Evolutionary conservation across 2,329 filamentous ascomycete species (phyloP), one percentile per base, ranked within the genome.

Genomic region (Aspergillus udagawae): DNA sequence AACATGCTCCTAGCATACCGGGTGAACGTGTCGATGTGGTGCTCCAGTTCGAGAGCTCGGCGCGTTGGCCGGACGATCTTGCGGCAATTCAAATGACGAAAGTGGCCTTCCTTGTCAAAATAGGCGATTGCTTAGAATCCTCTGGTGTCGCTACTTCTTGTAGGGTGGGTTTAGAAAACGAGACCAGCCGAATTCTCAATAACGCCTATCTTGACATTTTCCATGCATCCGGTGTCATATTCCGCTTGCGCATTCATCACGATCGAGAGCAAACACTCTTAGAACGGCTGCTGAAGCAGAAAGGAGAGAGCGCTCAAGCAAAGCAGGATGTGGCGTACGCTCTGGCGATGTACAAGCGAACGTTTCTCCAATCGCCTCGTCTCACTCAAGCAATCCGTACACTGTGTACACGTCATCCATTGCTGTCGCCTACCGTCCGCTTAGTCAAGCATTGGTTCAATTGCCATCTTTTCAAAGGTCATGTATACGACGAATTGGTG

Each of bases 51-150:
- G 94, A 99, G 76, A 90, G 89, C 4, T 97, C 94, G 6, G 88
- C 86, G 49, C 88, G 91, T 64, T 99, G 94, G 94, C 94, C 94
- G 0, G 92, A 97, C 69, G 91, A 95, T 68, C 77, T 97, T 8
- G 85, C 85, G 3, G 92, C 93, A 4, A 96, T 97, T 55, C 94
- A 99, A 72, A 86, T 92, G 68, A 92, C 92, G 12, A 99, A 99
- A 74, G 84, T 95, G 42, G 94, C 95, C 3, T 96, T 99, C 70
- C 80, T 90, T 9, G 73, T 88, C 8, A 87, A 86, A 66, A 86
- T 96, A 56, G 86, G 87, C 51, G 85, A 87, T 52, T 82, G 94
- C 3, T 77, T 97, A 3, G 84, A 87, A 65, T 81, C 84, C 20
- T 75, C 80, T 2, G 84, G 87, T 42, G 79, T 83, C 8, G 81